Evolutionary conservation across 2,329 filamentous ascomycete species (phyloP).

Genomic region (Xenosphaeropsis pyriputrescens): DNA sequence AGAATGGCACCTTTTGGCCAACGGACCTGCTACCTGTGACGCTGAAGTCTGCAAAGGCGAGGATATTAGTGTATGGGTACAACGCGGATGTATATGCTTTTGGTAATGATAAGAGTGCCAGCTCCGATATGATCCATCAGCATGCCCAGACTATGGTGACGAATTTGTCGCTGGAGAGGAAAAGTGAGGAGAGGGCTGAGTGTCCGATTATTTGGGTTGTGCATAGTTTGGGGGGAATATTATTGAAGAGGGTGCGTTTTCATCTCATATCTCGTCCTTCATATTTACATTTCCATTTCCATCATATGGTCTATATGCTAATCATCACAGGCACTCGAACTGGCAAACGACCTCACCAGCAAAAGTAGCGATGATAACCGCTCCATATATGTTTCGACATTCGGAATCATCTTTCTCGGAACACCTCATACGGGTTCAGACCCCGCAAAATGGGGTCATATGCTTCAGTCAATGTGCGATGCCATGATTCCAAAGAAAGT

Average conservation of each 20-base stretch:
- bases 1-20: constrained; percentile 50
- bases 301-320: background rate
- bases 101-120: constrained; percentile 34
- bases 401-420: constrained; percentile 62
- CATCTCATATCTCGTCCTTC: background rate
- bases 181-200: constrained; percentile 35
- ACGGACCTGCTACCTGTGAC: constrained; percentile 48
- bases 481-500: constrained; percentile 50
- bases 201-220: constrained; percentile 65
- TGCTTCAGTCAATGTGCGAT: constrained; percentile 54
- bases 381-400: constrained; percentile 61
- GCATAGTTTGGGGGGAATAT: constrained; percentile 59
- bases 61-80: constrained; percentile 60
- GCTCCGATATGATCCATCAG: constrained; percentile 52
- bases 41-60: constrained; percentile 39
- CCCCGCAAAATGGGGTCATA: constrained; percentile 49
- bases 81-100: constrained; percentile 48
- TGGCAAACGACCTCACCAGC: constrained; percentile 45
- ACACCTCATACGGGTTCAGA: constrained; percentile 62
- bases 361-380: constrained; percentile 48
- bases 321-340: constrained; percentile 35
- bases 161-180: constrained; percentile 46
- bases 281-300: background rate
- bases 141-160: constrained; percentile 57
- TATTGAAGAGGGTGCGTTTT: constrained; percentile 40